Evolutionary conservation across 495 filamentous ascomycete species (phyloP).

Genomic region (Trichoderma asperelloides): DNA sequence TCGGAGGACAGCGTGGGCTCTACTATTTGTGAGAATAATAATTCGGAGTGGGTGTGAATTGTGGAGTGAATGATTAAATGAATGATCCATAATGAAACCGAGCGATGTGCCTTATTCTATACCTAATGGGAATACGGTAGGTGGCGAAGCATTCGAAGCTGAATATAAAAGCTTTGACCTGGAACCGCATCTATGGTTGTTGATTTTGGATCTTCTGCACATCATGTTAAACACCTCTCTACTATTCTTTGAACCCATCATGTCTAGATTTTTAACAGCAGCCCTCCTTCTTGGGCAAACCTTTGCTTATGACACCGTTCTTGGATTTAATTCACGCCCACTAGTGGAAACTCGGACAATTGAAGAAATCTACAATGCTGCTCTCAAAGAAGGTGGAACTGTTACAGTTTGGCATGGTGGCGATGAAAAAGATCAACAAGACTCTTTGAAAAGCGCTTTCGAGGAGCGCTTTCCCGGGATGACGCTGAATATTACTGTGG

Average conservation of each 20-base stretch:
- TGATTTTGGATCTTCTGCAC: not conserved
- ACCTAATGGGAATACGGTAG: not conserved
- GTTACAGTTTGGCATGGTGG: conserved; percentile 25
- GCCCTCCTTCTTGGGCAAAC: conserved; percentile 1
- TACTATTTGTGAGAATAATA: not conserved
- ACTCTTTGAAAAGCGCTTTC: conserved; percentile 21
- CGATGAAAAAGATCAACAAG: conserved; percentile 24
- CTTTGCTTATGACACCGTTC: conserved; percentile 12
- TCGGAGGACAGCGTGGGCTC: not conserved
- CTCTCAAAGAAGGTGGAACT: conserved; percentile 23
- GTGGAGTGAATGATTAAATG: not conserved
- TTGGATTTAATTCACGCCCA: conserved; percentile 12
- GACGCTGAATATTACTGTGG: conserved; percentile 28
- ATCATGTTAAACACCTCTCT: not conserved
- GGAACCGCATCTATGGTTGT: not conserved
- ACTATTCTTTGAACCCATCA: not conserved
- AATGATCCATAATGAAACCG: not conserved
- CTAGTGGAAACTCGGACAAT: conserved; percentile 25
- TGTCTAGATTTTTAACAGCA: not conserved
- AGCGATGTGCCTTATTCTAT: not conserved
- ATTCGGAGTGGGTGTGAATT: not conserved
- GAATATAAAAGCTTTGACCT: not conserved
- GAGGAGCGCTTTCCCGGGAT: conserved; percentile 26
- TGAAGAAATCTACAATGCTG: conserved; percentile 28
- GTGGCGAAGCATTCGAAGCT: not conserved